Evolutionary conservation across 1,139 yeast species (phyloP).

Genomic region (Suhomyces anneliseae): DNA sequence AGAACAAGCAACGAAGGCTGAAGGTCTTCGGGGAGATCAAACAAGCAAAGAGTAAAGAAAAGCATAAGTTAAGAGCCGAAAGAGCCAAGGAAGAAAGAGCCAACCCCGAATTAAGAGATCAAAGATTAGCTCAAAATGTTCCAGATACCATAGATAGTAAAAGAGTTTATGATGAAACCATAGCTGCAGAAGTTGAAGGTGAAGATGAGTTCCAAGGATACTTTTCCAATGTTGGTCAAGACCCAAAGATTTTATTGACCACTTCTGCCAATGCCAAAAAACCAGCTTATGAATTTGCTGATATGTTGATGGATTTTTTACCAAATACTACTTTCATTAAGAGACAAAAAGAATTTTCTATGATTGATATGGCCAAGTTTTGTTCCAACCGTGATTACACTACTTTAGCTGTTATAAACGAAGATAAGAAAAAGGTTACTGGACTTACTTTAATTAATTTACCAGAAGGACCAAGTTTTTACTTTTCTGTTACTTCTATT

Average conservation of each 20-base stretch:
- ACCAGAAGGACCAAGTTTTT: constrained; percentile 94
- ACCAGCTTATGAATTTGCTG: constrained; percentile 88
- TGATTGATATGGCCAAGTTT: constrained; percentile 82
- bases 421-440: constrained; percentile 86
- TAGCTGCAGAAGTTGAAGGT: constrained; percentile 70
- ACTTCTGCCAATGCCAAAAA: constrained; percentile 86
- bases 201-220: constrained; percentile 76
- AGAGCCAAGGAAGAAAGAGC: constrained; percentile 82
- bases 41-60: constrained; percentile 71
- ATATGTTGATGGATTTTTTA: constrained; percentile 75
- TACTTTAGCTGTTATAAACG: constrained; percentile 84
- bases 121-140: constrained; percentile 74
- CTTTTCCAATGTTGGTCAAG: constrained; percentile 51
- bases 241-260: constrained; percentile 84
- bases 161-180: constrained; percentile 89
- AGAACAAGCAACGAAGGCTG: constrained; percentile 78
- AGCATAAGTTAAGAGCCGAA: constrained; percentile 72
- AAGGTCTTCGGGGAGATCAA: constrained; percentile 72
- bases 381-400: constrained; percentile 84
- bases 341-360: constrained; percentile 77
- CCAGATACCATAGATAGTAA: constrained; percentile 88
- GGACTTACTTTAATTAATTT: constrained; percentile 91
- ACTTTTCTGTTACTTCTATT: constrained; percentile 81
- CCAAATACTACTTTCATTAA: constrained; percentile 87
- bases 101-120: constrained; percentile 78